Percentiles rank a stretch among this genome's conserved stretches.
These are phyloP conservation scores for Rhodofomes roseus DNA, from an alignment of 1,284 basidiomycete species.

Conservation along the genomic window DNA sequence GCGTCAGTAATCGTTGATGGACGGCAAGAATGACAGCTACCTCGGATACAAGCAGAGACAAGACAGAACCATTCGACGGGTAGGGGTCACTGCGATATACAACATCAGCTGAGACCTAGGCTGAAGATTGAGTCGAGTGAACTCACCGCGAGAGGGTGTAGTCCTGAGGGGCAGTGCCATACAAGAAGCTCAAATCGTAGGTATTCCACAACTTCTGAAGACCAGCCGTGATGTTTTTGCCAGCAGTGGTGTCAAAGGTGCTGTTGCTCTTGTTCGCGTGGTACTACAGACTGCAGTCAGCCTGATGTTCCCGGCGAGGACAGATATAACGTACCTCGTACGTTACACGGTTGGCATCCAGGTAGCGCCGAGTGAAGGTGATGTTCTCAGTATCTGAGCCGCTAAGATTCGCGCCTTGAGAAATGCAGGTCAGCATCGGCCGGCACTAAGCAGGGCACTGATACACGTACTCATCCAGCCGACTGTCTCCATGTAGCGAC, in stretches of 20 bases:
- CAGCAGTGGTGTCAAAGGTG: conserved; percentile 55
- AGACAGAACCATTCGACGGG: conserved; percentile 60
- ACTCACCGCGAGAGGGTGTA: conserved; percentile 59
- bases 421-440: not conserved
- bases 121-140: not conserved
- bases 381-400: conserved; percentile 43
- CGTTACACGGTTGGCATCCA: conserved; percentile 72
- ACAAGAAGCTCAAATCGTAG: conserved; percentile 53
- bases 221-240: conserved; percentile 51
- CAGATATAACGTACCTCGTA: conserved; percentile 47
- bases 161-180: conserved; percentile 73
- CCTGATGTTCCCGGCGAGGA: not conserved
- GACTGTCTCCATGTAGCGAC: conserved; percentile 86
- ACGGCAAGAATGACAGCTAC: conserved; percentile 26
- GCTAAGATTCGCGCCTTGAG: conserved; percentile 49
- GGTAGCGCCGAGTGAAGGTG: conserved; percentile 64
- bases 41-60: conserved; percentile 59
- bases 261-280: conserved; percentile 43
- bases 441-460: not conserved
- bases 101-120: not conserved
- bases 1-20: not conserved
- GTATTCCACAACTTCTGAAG: conserved; percentile 45
- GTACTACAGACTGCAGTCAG: conserved; percentile 37
- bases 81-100: conserved; percentile 45
- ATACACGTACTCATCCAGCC: conserved; percentile 36